Percentiles rank a stretch among this genome's conserved stretches.
Conservation (phyloP, 345 rosid species). For the Salix udensis region DNA sequence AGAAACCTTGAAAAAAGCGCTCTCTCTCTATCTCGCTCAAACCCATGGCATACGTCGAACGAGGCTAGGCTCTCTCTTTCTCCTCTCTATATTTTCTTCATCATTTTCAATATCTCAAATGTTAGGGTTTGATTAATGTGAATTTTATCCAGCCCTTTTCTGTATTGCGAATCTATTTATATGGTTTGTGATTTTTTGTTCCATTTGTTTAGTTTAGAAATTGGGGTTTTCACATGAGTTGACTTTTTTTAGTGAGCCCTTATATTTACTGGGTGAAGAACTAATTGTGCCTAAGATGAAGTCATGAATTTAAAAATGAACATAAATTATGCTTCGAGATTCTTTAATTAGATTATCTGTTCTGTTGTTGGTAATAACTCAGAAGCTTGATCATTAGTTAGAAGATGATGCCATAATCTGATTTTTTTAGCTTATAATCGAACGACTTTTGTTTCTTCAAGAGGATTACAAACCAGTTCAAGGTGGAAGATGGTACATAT, state of each 20-base stretch:
- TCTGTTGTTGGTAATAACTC: not conserved
- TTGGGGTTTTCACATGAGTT: not conserved
- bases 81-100: no score
- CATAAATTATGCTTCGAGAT: not conserved
- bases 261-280: not conserved
- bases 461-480: not conserved
- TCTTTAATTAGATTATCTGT: not conserved
- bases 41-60: slow-evolving; percentile 25
- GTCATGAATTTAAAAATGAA: not conserved
- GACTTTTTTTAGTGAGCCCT: not conserved
- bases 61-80: slow-evolving; percentile 8
- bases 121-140: not conserved
- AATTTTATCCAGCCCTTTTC: not conserved
- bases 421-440: not conserved
- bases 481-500: not conserved
- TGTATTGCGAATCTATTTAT: not conserved
- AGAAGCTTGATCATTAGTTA: not conserved
- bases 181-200: not conserved
- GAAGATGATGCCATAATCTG: not conserved
- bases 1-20: not conserved
- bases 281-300: not conserved
- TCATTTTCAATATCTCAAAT: not conserved
- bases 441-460: not conserved
- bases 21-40: not conserved
- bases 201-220: not conserved